These are phyloP conservation scores for Neurospora intermedia DNA, from an alignment of 495 filamentous ascomycete genomes.

Conservation along the genomic window DNA sequence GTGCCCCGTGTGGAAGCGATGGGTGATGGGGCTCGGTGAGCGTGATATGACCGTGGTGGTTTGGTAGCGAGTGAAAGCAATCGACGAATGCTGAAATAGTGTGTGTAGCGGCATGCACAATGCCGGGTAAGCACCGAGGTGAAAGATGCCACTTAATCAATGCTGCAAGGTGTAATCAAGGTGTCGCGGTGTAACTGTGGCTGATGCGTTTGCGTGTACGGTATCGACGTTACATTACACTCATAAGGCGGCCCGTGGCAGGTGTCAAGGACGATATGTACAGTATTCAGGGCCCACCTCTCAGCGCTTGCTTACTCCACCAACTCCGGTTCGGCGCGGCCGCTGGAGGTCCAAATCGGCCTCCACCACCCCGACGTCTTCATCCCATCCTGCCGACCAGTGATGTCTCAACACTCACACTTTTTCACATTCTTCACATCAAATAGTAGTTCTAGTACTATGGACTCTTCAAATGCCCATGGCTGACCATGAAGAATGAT, in stretches of 20 bases:
- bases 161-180: not conserved
- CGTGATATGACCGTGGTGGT: not conserved
- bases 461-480: not conserved
- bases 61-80: not conserved
- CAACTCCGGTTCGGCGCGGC: not conserved
- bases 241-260: not conserved
- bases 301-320: not conserved
- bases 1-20: not conserved
- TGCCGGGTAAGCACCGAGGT: not conserved
- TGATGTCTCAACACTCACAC: not conserved
- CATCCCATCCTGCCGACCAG: not conserved
- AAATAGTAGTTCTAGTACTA: not conserved
- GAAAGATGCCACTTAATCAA: not conserved
- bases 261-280: not conserved
- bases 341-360: not conserved
- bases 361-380: not conserved
- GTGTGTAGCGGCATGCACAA: not conserved
- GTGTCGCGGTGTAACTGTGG: not conserved
- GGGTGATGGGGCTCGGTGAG: not conserved
- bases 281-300: not conserved
- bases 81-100: not conserved
- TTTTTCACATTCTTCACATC: not conserved
- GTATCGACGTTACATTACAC: not conserved
- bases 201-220: not conserved
- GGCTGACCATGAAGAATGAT: not conserved